Conservation (phyloP, 768 basidiomycete genomes). For the Cystobasidium ongulense region DNA sequence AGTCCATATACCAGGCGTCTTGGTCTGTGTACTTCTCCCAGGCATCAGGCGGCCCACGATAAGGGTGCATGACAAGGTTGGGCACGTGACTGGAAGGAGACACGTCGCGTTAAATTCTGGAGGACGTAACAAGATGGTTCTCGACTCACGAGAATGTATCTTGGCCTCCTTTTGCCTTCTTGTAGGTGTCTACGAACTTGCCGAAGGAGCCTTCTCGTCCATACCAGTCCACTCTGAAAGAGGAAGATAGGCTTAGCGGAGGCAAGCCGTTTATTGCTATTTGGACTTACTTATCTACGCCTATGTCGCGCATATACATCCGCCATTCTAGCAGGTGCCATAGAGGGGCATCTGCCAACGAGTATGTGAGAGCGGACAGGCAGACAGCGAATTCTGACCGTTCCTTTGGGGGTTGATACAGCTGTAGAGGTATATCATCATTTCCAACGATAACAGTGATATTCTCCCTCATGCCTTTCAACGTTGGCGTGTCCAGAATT, state of each 20-base stretch:
- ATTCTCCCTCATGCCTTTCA: conserved; percentile 15
- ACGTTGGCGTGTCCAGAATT: neutral
- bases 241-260: neutral
- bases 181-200: neutral
- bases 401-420: neutral
- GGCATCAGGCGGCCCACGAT: neutral
- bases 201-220: conserved; percentile 7
- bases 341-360: neutral
- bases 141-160: conserved; percentile 3
- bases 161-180: conserved; percentile 1
- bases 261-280: neutral
- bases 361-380: conserved; percentile 11
- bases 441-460: conserved; percentile 15
- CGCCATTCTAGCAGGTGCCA: conserved; percentile 19
- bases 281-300: neutral
- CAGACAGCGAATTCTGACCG: conserved; percentile 11
- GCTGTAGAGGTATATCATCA: neutral
- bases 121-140: too few relatives aligned
- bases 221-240: conserved; percentile 9
- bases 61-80: neutral
- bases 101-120: neutral
- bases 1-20: conserved; percentile 20
- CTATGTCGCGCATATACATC: conserved; percentile 16
- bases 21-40: conserved; percentile 22
- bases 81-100: neutral